Evolutionary conservation across 306 rosid species (phyloP).

Genomic region (Prinsepia uniflora): DNA sequence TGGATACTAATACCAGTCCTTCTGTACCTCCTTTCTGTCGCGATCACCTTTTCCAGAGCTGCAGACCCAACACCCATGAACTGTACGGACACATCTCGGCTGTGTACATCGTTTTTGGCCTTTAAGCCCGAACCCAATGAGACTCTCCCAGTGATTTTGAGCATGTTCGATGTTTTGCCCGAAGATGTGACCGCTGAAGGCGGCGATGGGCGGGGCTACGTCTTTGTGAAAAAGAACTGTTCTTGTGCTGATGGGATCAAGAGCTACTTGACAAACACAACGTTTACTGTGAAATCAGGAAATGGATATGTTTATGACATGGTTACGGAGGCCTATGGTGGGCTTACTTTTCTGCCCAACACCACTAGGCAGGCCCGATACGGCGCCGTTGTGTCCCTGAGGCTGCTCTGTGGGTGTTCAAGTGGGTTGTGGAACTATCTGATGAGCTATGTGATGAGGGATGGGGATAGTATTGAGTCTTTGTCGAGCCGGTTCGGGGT

Average conservation of each 20-base stretch:
- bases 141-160: conserved; percentile 53
- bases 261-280: conserved; percentile 65
- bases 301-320: conserved; percentile 57
- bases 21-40: conserved; percentile 25
- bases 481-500: conserved; percentile 93
- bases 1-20: conserved; percentile 31
- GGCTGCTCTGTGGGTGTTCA: conserved; percentile 89
- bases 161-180: conserved; percentile 89
- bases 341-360: conserved; percentile 59
- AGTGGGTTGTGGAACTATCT: conserved; percentile 87
- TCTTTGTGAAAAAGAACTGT: conserved; percentile 78
- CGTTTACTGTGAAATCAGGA: conserved; percentile 72
- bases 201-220: conserved; percentile 48
- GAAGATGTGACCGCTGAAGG: conserved; percentile 75
- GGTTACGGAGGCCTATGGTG: conserved; percentile 73
- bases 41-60: conserved; percentile 23
- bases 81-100: conserved; percentile 71
- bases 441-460: conserved; percentile 85
- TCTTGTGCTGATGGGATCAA: conserved; percentile 59
- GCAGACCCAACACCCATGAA: conserved; percentile 50
- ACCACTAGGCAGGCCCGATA: conserved; percentile 51
- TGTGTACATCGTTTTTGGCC: conserved; percentile 86
- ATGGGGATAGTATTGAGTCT: conserved; percentile 74
- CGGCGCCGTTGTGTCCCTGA: conserved; percentile 75
- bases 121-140: conserved; percentile 58